A percentile compares a stretch with the other conserved stretches of the same genome.
phyloP scores from a whole-genome alignment of 169 alveolate species.

The Cryptosporidium xiaoi region DNA sequence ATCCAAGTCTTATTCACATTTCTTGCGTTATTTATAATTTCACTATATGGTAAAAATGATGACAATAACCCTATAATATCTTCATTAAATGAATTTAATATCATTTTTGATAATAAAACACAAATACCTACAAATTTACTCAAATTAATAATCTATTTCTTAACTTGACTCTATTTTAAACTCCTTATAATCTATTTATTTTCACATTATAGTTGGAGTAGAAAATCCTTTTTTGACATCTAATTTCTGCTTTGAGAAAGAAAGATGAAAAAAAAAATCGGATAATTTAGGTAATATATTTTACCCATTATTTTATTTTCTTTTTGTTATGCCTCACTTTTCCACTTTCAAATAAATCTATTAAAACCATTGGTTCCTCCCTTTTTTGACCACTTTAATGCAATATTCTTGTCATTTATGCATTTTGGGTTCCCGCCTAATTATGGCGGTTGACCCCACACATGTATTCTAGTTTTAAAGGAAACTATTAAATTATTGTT shows the following conservation, averaged over 20 bases:
- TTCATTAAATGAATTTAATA: not conserved
- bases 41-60: constrained; percentile 51
- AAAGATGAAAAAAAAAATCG: not conserved
- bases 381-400: constrained; percentile 39
- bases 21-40: constrained; percentile 23
- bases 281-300: not conserved
- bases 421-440: constrained; percentile 26
- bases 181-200: not conserved
- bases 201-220: not conserved
- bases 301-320: not conserved
- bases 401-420: constrained; percentile 1
- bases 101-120: not conserved
- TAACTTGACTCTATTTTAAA: not conserved
- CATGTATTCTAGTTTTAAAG: too few relatives aligned
- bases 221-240: too few relatives aligned
- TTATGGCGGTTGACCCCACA: constrained; percentile 12
- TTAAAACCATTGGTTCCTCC: not conserved
- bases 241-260: too few relatives aligned
- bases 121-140: too few relatives aligned
- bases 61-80: constrained; percentile 46
- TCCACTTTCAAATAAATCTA: not conserved
- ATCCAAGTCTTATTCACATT: constrained; percentile 44
- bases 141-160: not conserved
- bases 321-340: not conserved
- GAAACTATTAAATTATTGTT: too few relatives aligned